These are phyloP conservation scores for Mucor ambiguus DNA, from an alignment of 371 early-diverging fungal genomes.

Conservation along the genomic window DNA sequence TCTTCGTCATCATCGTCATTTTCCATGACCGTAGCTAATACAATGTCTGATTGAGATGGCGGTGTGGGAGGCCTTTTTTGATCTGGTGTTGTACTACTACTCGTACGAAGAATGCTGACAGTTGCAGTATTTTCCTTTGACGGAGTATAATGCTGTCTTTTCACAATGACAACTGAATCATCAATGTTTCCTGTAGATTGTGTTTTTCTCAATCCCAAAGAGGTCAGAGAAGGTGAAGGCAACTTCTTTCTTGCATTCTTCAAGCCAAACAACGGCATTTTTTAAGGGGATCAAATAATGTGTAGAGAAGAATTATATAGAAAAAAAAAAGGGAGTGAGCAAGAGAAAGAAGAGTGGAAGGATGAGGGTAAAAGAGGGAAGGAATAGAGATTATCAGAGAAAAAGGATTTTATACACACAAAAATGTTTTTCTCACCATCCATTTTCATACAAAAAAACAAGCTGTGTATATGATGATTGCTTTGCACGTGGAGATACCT, in stretches of 20 bases:
- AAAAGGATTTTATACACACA: conserved; percentile 1
- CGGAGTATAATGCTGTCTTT: neutral
- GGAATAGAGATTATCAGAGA: neutral
- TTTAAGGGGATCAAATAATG: conserved; percentile 13
- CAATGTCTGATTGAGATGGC: neutral
- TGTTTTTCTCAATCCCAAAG: conserved; percentile 22
- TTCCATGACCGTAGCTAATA: neutral
- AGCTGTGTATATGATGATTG: conserved; percentile 1
- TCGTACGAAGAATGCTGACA: conserved; percentile 2
- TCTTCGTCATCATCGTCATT: conserved; percentile 17
- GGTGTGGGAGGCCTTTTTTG: conserved; percentile 2
- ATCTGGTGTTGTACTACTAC: neutral
- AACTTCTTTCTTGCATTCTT: conserved; percentile 21
- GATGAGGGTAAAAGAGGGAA: neutral
- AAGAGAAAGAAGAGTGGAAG: conserved; percentile 13
- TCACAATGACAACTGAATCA: conserved; percentile 11
- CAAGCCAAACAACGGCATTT: conserved; percentile 31
- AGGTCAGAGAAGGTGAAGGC: conserved; percentile 5
- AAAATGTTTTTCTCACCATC: conserved; percentile 5
- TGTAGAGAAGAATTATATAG: neutral
- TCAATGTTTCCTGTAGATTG: conserved; percentile 29
- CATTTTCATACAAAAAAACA: neutral
- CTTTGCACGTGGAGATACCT: conserved; percentile 7
- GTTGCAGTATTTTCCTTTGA: conserved; percentile 2
- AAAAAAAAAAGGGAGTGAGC: conserved; percentile 11